These are phyloP conservation scores for Casuarina equisetifolia DNA, from an alignment of 306 rosid genomes.

Conservation along the genomic window DNA sequence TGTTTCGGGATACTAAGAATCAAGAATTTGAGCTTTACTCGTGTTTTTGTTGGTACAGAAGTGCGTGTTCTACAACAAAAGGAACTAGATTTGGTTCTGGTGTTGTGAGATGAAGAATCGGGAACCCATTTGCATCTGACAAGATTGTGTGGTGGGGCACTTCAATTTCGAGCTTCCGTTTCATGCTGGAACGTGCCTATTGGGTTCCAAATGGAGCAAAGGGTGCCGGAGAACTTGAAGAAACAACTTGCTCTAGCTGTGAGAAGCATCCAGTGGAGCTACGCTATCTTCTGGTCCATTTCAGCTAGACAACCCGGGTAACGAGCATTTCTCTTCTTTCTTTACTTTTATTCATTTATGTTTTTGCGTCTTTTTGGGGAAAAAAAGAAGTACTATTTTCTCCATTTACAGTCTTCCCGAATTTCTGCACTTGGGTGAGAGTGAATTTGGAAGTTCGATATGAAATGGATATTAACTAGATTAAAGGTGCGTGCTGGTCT, in stretches of 20 bases:
- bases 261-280: slow-evolving; percentile 86
- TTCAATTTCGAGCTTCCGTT: slow-evolving; percentile 20
- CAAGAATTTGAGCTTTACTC: slow-evolving; percentile 13
- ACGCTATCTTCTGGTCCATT: slow-evolving; percentile 74
- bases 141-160: slow-evolving; percentile 4
- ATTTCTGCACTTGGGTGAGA: neutral
- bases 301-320: slow-evolving; percentile 66
- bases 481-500: neutral
- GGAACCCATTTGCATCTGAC: slow-evolving; percentile 12
- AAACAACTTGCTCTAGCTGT: slow-evolving; percentile 77
- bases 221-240: slow-evolving; percentile 54
- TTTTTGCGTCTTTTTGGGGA: neutral
- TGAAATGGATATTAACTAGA: neutral
- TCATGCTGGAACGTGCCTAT: slow-evolving; percentile 30
- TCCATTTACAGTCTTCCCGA: too few species aligned
- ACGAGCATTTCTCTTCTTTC: slow-evolving; percentile 4
- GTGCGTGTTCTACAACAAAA: neutral
- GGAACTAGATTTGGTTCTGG: slow-evolving; percentile 18
- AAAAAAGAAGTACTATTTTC: neutral
- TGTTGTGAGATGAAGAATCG: slow-evolving; percentile 25
- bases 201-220: slow-evolving; percentile 30
- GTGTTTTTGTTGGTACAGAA: neutral
- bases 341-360: neutral
- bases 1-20: slow-evolving; percentile 15
- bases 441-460: neutral